Conservation (phyloP, 306 rosid genomes). For the Herpetospermum pedunculosum region DNA sequence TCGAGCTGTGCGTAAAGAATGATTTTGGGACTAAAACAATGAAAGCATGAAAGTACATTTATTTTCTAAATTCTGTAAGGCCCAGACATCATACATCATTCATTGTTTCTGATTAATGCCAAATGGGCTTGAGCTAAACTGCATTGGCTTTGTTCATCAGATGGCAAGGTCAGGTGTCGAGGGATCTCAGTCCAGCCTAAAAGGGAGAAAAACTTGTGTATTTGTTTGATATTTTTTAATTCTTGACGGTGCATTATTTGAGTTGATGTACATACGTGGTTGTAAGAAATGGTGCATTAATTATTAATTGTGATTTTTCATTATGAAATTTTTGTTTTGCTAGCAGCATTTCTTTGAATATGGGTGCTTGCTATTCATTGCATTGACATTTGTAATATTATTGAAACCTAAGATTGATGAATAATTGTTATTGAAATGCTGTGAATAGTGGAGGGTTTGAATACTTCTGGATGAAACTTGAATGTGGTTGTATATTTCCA, state of each 20-base stretch:
- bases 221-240: constrained; percentile 22
- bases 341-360: constrained; percentile 27
- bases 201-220: constrained; percentile 12
- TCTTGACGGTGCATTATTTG: constrained; percentile 13
- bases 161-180: constrained; percentile 93
- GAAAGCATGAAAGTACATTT: too few relatives aligned
- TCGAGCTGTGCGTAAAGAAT: too few relatives aligned
- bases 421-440: constrained; percentile 2
- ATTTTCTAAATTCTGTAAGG: not conserved
- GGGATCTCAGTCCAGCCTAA: constrained; percentile 63
- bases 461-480: not conserved
- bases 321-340: constrained; percentile 16
- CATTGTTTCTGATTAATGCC: not conserved
- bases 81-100: not conserved
- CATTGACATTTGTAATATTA: constrained; percentile 26
- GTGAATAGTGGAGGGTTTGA: not conserved
- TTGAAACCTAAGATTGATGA: not conserved
- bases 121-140: not conserved
- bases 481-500: not conserved
- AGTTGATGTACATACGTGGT: not conserved
- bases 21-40: too few relatives aligned
- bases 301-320: constrained; percentile 10
- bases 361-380: constrained; percentile 31
- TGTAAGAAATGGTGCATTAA: constrained; percentile 10
- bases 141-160: constrained; percentile 35